Evolutionary conservation across 2,329 filamentous ascomycete species (phyloP).

Genomic region (Nakataea oryzae): DNA sequence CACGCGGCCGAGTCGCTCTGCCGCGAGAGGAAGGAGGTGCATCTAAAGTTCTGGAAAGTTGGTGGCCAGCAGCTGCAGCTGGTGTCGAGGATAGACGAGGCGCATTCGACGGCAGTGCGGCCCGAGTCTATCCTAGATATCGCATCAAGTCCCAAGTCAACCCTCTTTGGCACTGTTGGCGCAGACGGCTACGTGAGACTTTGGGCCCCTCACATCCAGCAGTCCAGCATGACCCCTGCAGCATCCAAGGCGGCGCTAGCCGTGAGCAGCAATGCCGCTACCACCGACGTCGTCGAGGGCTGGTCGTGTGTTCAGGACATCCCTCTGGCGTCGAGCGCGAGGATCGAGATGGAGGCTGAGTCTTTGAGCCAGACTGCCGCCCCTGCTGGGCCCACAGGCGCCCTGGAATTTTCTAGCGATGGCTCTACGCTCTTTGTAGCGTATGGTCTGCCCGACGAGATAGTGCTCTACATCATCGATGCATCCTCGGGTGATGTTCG

Average conservation of each 20-base stretch:
- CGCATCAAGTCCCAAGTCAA: conserved; percentile 54
- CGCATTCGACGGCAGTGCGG: conserved; percentile 51
- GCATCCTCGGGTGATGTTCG: conserved; percentile 55
- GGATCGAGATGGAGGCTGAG: conserved; percentile 21
- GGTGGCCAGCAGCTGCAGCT: conserved; percentile 52
- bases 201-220: conserved; percentile 63
- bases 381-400: conserved; percentile 34
- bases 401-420: conserved; percentile 71
- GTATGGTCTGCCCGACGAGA: conserved; percentile 41
- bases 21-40: conserved; percentile 45
- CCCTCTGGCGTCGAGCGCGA: conserved; percentile 32
- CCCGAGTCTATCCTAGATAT: conserved; percentile 60
- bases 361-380: conserved; percentile 3
- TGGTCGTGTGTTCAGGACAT: conserved; percentile 25
- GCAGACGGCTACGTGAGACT: conserved; percentile 67
- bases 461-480: conserved; percentile 68
- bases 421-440: conserved; percentile 72
- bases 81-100: conserved; percentile 72
- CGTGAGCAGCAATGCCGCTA: background rate
- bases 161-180: conserved; percentile 77
- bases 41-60: conserved; percentile 83
- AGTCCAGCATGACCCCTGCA: conserved; percentile 42
- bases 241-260: background rate
- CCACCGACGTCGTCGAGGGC: background rate
- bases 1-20: background rate